Base-by-base conservation (phyloP, 164 flowering plant species). In the Dillenia suffruticosa region DNA sequence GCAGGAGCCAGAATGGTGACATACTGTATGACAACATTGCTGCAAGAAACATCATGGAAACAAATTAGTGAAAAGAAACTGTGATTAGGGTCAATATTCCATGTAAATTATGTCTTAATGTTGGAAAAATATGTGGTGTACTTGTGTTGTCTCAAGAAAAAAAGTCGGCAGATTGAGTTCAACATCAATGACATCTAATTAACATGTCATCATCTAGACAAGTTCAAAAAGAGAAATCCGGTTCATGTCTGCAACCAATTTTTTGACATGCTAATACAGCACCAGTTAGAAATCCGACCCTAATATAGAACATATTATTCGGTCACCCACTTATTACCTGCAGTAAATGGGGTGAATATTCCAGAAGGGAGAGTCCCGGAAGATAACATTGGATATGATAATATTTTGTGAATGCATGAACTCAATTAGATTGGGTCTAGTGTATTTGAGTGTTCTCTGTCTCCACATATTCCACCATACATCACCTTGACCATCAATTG, bases 401-500 rank as follows among this genome's bases (percentile, higher is more conserved):
- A 95, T 84, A 74, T 79, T 67, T 52, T 57, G 82, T 32, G 99
- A 90, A 67, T 90, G 73, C 78, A 88, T 74, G 53, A 95, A 68
- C 71, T 95, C 99, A 62, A 95, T 44, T 57, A 95, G 91, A 77
- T 81, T 76, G 6, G 99, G 99, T 62, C 99, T 82, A 7, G 97
- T 92, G 61, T 69, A 81, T 48, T 68, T 72, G 13, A 95, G 92
- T 55, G 90, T 78, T 70, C 85, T 67, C 61, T 77, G 77, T 73
- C 94, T 82, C 97, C 97, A 92, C 99, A 95, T 92, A 75, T 88
- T 76, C 99, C 99, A 95, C 99, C 99, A 95, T 12, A 87, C 77
- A 46, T 68, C 87, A 68, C 99, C 99, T 74, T 90, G 97, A 48
- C 99, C 99, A 72, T 95, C 98, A 47, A 95, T 90, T 3, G 97